Conservation (phyloP, 139 green algal genomes). For the Chlorella sp. region DNA sequence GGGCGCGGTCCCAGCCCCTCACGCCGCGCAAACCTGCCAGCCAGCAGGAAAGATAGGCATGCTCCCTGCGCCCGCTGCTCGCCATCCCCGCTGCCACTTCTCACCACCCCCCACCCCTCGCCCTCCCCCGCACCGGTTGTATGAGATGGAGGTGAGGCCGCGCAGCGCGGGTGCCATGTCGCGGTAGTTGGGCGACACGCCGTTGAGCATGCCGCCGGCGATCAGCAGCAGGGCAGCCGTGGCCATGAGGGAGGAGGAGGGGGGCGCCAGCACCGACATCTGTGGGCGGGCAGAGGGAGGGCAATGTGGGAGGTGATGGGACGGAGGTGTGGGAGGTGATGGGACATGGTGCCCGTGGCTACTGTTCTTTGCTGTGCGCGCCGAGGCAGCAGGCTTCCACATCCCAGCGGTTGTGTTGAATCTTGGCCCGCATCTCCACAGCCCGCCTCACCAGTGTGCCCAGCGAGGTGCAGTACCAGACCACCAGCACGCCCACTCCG, state of each 20-base stretch:
- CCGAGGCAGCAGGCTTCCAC: too few species aligned
- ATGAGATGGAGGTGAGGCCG: slow-evolving; percentile 33
- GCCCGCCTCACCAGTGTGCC: slow-evolving; percentile 5
- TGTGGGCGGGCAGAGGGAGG: slow-evolving; percentile 10
- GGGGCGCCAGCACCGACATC: slow-evolving; percentile 42
- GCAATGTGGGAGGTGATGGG: too few species aligned
- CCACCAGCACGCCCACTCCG: slow-evolving; percentile 49
- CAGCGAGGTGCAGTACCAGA: slow-evolving; percentile 44
- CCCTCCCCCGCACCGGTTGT: slow-evolving; percentile 18
- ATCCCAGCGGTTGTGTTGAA: too few species aligned
- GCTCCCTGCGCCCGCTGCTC: background rate
- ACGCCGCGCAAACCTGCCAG: too few species aligned
- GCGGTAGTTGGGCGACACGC: slow-evolving; percentile 50
- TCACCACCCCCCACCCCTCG: too few species aligned
- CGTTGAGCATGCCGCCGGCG: slow-evolving; percentile 59
- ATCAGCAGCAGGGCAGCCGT: slow-evolving; percentile 38
- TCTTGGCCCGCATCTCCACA: too few species aligned
- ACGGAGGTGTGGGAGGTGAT: too few species aligned
- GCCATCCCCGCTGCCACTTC: too few species aligned
- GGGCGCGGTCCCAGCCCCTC: too few species aligned
- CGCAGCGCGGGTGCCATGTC: slow-evolving; percentile 44
- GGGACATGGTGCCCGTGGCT: too few species aligned
- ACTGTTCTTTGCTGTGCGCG: too few species aligned
- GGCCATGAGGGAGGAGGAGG: slow-evolving; percentile 55
- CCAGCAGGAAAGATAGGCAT: background rate